phyloP scores from a whole-genome alignment of 169 alveolate species.

The Plasmodium inui region DNA sequence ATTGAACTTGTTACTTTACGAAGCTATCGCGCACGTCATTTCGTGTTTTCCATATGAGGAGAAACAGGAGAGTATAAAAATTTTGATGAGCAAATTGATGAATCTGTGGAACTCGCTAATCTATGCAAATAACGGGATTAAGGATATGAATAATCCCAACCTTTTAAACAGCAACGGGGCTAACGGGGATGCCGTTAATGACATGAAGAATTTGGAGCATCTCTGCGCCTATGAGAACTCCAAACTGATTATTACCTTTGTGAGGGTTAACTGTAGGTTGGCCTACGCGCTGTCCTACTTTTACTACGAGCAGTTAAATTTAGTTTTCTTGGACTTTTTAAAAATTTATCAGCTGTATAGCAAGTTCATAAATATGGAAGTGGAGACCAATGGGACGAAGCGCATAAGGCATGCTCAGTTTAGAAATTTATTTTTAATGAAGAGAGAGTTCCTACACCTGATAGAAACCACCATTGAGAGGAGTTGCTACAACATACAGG shows the following conservation, averaged over 20 bases:
- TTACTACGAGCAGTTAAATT: constrained; percentile 59
- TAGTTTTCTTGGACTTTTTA: constrained; percentile 70
- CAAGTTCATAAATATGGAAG: constrained; percentile 81
- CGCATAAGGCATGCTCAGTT: constrained; percentile 74
- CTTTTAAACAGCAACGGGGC: neutral
- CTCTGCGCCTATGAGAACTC: constrained; percentile 70
- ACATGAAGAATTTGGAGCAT: constrained; percentile 58
- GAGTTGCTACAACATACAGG: constrained; percentile 77
- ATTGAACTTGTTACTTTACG: constrained; percentile 32
- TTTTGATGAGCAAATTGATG: constrained; percentile 70
- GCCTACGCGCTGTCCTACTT: constrained; percentile 74
- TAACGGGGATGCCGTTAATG: constrained; percentile 2
- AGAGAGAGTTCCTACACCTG: constrained; percentile 82
- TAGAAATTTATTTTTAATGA: constrained; percentile 77
- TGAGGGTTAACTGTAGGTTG: constrained; percentile 71
- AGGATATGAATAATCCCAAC: constrained; percentile 21
- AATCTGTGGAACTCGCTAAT: constrained; percentile 50
- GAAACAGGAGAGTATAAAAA: constrained; percentile 72
- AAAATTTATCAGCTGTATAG: constrained; percentile 86
- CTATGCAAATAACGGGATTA: constrained; percentile 48
- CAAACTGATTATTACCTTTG: constrained; percentile 68
- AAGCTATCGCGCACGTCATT: constrained; percentile 75
- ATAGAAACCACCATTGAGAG: constrained; percentile 82
- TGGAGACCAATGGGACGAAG: constrained; percentile 80
- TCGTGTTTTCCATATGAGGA: constrained; percentile 73